Conservation (phyloP, 352 stramenopile genomes). For the Pythium dissimile region DNA sequence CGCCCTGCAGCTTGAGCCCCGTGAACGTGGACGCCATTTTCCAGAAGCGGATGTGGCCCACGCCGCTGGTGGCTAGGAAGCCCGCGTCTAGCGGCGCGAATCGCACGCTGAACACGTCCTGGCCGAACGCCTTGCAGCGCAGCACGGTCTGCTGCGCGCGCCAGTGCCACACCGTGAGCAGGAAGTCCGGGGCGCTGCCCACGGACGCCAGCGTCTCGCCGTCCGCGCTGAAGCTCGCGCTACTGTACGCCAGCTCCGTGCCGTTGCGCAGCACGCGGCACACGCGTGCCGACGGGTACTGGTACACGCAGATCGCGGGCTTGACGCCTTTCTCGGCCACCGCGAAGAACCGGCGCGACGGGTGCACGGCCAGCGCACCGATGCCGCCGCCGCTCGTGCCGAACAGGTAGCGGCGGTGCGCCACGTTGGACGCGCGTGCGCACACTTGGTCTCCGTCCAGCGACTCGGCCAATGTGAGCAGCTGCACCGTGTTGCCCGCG, state of each 20-base stretch:
- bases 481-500: constrained; percentile 70
- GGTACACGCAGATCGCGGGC: constrained; percentile 86
- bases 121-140: constrained; percentile 92
- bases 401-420: constrained; percentile 55
- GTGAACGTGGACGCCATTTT: constrained; percentile 96
- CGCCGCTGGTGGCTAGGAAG: constrained; percentile 89
- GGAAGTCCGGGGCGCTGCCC: constrained; percentile 81
- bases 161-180: constrained; percentile 94
- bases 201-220: constrained; percentile 90
- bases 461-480: constrained; percentile 43
- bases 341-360: constrained; percentile 68
- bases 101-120: constrained; percentile 91
- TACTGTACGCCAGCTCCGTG: constrained; percentile 81
- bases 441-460: constrained; percentile 1
- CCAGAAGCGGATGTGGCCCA: constrained; percentile 95
- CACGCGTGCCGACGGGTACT: constrained; percentile 74
- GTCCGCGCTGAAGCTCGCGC: constrained; percentile 67
- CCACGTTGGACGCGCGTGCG: constrained; percentile 13
- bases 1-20: constrained; percentile 93
- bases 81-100: constrained; percentile 89
- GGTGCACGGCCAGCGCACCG: constrained; percentile 69
- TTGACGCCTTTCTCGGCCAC: constrained; percentile 88
- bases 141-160: constrained; percentile 85
- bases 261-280: constrained; percentile 77
- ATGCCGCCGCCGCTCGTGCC: constrained; percentile 63